Conservation (phyloP, 2,329 filamentous ascomycete species). For the Hirsutella rhossiliensis region DNA sequence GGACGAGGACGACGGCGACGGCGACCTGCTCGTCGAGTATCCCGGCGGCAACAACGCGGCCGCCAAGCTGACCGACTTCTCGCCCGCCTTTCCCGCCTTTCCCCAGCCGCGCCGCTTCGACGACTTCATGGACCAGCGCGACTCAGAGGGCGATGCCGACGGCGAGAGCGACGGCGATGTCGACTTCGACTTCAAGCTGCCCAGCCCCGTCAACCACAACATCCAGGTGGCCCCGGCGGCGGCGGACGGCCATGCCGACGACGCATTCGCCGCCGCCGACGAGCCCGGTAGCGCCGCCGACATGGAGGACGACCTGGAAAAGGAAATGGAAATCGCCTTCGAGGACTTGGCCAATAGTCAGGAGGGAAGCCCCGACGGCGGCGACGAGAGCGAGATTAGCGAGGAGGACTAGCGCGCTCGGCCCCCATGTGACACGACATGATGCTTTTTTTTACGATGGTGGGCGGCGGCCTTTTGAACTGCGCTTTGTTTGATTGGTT, state of each 20-base stretch:
- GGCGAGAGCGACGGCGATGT: slow-evolving; percentile 36
- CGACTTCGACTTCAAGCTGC: slow-evolving; percentile 38
- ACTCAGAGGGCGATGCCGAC: slow-evolving; percentile 33
- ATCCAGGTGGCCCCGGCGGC: background rate
- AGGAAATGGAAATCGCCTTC: slow-evolving; percentile 37
- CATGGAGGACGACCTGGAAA: slow-evolving; percentile 30
- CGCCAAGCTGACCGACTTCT: slow-evolving; percentile 28
- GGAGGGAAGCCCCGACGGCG: slow-evolving; percentile 35
- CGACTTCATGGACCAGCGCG: slow-evolving; percentile 36
- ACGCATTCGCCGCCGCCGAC: slow-evolving; percentile 17
- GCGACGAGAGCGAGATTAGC: slow-evolving; percentile 53
- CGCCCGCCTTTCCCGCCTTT: slow-evolving; percentile 37
- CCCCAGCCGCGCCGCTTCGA: slow-evolving; percentile 37
- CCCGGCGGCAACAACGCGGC: slow-evolving; percentile 30
- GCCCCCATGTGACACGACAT: background rate
- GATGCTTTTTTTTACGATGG: background rate
- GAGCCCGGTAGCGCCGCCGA: slow-evolving; percentile 17
- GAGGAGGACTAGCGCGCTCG: slow-evolving; percentile 42
- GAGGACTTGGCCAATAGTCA: slow-evolving; percentile 42
- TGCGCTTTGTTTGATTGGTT: background rate
- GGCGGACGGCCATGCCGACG: slow-evolving; percentile 1
- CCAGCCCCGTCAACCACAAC: slow-evolving; percentile 35
- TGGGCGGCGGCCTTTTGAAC: background rate
- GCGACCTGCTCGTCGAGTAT: slow-evolving; percentile 47
- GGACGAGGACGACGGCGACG: slow-evolving; percentile 43